These are phyloP conservation scores for Umbelopsis sp. DNA, from an alignment of 371 early-diverging fungal genomes.

Conservation along the genomic window DNA sequence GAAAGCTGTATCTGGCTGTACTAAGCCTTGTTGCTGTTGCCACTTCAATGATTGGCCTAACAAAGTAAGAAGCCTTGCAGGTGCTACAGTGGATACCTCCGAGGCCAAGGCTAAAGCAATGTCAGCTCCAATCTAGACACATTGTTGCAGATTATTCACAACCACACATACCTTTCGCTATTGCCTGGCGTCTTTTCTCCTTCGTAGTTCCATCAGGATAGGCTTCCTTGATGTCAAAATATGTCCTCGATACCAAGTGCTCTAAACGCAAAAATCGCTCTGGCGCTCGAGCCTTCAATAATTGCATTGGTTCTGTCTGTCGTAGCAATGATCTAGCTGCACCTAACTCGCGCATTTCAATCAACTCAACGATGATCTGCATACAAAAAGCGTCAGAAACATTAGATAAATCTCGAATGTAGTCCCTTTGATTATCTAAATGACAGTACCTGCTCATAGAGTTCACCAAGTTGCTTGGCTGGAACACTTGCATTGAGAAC, in stretches of 20 bases:
- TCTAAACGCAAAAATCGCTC: conserved; percentile 87
- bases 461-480: conserved; percentile 69
- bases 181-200: conserved; percentile 70
- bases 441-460: conserved; percentile 84
- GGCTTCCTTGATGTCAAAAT: conserved; percentile 63
- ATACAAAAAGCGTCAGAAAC: background rate
- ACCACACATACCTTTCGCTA: conserved; percentile 71
- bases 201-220: conserved; percentile 59
- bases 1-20: conserved; percentile 66
- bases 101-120: conserved; percentile 45
- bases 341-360: conserved; percentile 79
- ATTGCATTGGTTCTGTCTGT: conserved; percentile 85
- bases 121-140: background rate
- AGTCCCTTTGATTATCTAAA: background rate
- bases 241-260: conserved; percentile 67
- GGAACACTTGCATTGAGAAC: conserved; percentile 70
- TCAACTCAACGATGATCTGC: conserved; percentile 83
- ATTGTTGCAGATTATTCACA: background rate
- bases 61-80: conserved; percentile 78
- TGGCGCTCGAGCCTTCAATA: conserved; percentile 69
- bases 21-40: conserved; percentile 82
- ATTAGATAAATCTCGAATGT: conserved; percentile 6
- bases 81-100: conserved; percentile 79
- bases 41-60: conserved; percentile 85
- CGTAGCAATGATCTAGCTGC: conserved; percentile 87